These are phyloP conservation scores for Boletales sp. DNA, from an alignment of 768 basidiomycete species.

Conservation along the genomic window DNA sequence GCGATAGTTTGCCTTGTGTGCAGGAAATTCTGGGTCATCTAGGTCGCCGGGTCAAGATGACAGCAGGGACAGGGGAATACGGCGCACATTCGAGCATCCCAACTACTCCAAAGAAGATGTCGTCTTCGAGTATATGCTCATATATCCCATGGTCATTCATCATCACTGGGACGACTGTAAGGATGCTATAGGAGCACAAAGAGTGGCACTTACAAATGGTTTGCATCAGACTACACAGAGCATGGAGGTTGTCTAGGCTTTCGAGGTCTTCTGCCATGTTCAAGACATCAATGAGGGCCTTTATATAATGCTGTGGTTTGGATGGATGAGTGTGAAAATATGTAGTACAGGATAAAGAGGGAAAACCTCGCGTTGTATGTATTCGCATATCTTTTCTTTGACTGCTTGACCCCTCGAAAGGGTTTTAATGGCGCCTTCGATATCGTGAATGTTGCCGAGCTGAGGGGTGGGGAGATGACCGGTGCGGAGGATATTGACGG, in stretches of 20 bases:
- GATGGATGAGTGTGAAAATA: constrained; percentile 1
- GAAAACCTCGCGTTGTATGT: constrained; percentile 79
- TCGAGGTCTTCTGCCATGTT: constrained; percentile 91
- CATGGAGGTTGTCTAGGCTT: constrained; percentile 84
- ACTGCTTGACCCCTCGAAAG: constrained; percentile 67
- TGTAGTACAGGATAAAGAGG: not conserved
- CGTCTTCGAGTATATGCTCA: constrained; percentile 92
- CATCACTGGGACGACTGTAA: constrained; percentile 55
- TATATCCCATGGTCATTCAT: constrained; percentile 93
- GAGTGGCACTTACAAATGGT: constrained; percentile 68
- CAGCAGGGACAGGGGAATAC: constrained; percentile 2
- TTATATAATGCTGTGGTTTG: constrained; percentile 73
- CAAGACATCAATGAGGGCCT: constrained; percentile 79
- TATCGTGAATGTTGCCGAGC: constrained; percentile 72
- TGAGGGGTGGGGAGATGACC: constrained; percentile 74
- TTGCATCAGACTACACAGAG: constrained; percentile 89
- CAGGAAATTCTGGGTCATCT: constrained; percentile 98
- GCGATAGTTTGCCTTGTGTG: constrained; percentile 95
- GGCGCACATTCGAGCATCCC: constrained; percentile 95
- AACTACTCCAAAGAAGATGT: constrained; percentile 87
- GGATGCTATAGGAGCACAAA: not conserved
- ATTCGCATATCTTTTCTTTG: constrained; percentile 86
- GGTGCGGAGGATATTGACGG: constrained; percentile 62
- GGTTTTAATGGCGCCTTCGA: constrained; percentile 74
- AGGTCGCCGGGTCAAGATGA: constrained; percentile 14